A percentile compares a stretch with the other conserved stretches of the same genome.
Evolutionary conservation across 805 yeast genomes (phyloP).

Genomic region (Ogataea parapolymorpha): DNA sequence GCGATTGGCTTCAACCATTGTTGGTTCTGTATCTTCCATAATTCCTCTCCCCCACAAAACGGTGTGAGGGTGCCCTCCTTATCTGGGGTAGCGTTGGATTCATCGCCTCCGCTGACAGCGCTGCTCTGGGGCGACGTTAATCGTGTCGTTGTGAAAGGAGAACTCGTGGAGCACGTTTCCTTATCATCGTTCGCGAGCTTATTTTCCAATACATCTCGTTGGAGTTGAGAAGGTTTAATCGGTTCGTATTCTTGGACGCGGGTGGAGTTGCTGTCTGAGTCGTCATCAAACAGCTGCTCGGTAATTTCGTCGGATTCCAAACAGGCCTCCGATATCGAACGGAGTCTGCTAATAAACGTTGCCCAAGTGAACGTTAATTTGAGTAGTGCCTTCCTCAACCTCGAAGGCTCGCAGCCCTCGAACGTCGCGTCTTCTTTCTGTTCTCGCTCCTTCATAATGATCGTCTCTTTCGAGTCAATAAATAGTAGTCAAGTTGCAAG

Average conservation of each 20-base stretch:
- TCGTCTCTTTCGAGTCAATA: background rate
- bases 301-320: constrained; percentile 48
- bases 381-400: constrained; percentile 27
- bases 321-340: constrained; percentile 46
- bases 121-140: constrained; percentile 3
- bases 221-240: background rate
- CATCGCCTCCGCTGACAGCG: background rate
- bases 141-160: constrained; percentile 5
- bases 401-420: constrained; percentile 12
- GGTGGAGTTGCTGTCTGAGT: constrained; percentile 11
- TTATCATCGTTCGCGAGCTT: constrained; percentile 15
- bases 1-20: constrained; percentile 58
- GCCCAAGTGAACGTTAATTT: constrained; percentile 40
- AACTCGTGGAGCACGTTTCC: constrained; percentile 12
- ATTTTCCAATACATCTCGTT: constrained; percentile 8
- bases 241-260: background rate
- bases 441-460: background rate
- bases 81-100: background rate
- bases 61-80: constrained; percentile 22
- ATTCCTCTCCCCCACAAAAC: constrained; percentile 41
- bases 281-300: constrained; percentile 45
- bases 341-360: constrained; percentile 33
- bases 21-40: constrained; percentile 69
- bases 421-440: background rate
- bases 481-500: background rate